A percentile compares a stretch with the other conserved stretches of the same genome.
phyloP scores from a whole-genome alignment of 768 basidiomycete genomes.

The Tulasnella sp. region DNA sequence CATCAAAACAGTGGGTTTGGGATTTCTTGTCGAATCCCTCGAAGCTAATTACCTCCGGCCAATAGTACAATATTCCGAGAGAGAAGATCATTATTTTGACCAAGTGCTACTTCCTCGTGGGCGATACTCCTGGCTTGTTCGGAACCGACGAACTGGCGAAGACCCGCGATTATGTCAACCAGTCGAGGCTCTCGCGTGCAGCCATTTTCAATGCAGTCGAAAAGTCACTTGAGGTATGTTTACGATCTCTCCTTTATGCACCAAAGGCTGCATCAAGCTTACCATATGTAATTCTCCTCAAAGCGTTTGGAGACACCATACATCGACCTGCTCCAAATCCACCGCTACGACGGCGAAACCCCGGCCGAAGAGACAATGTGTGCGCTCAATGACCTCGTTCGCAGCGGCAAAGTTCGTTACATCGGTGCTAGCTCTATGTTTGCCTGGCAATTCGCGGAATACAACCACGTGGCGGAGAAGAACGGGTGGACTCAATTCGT shows the following conservation, averaged over 20 bases:
- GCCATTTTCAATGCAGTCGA: background rate
- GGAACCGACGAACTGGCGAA: background rate
- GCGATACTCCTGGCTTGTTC: background rate
- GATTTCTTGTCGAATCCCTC: too few relatives aligned
- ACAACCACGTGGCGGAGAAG: constrained; percentile 16
- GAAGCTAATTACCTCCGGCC: too few relatives aligned
- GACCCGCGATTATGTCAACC: background rate
- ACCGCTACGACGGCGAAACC: background rate
- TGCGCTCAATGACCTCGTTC: background rate
- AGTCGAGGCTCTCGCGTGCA: background rate
- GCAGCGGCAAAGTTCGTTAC: background rate
- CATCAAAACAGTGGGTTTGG: constrained; percentile 34
- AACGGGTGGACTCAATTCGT: background rate
- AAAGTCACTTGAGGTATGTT: too few relatives aligned
- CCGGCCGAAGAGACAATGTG: background rate
- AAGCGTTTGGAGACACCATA: constrained; percentile 32
- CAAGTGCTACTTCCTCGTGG: background rate
- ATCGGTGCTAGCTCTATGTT: background rate
- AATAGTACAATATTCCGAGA: too few relatives aligned
- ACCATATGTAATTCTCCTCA: background rate
- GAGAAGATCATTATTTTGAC: too few relatives aligned
- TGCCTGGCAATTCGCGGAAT: background rate
- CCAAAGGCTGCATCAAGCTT: too few relatives aligned
- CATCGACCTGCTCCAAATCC: constrained; percentile 19
- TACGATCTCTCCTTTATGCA: too few relatives aligned